Conservation (phyloP, 2,329 filamentous ascomycete species). For the Lecanicillium sp. region DNA sequence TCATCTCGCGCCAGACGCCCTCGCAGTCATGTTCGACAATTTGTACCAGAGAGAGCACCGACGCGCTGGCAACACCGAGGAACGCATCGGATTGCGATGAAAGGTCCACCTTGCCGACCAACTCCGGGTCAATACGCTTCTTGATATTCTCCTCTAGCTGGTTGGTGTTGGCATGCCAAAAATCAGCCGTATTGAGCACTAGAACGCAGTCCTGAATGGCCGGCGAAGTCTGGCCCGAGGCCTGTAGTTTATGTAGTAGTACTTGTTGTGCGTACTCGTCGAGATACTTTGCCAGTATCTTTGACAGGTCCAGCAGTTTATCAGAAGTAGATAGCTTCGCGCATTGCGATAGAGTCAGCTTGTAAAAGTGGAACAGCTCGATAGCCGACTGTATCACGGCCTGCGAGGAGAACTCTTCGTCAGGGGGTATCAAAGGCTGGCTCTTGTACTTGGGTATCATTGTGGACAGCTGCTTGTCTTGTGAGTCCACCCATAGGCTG, state of each 20-base stretch:
- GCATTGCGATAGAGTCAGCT: conserved; percentile 86
- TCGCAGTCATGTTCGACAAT: conserved; percentile 79
- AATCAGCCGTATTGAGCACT: conserved; percentile 93
- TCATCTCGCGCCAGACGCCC: conserved; percentile 92
- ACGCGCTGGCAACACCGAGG: conserved; percentile 86
- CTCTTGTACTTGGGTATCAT: conserved; percentile 85
- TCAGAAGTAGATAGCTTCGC: conserved; percentile 92
- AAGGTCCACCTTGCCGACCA: conserved; percentile 72
- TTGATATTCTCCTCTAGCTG: conserved; percentile 95
- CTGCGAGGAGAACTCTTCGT: conserved; percentile 89
- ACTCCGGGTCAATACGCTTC: conserved; percentile 75
- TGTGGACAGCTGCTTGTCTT: conserved; percentile 77
- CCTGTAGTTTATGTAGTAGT: conserved; percentile 63
- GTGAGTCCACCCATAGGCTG: conserved; percentile 93
- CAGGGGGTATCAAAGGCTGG: conserved; percentile 70
- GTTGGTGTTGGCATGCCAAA: conserved; percentile 89
- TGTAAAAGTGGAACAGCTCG: conserved; percentile 96
- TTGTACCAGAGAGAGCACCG: conserved; percentile 76
- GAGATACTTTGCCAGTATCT: conserved; percentile 83
- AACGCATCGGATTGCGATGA: conserved; percentile 93
- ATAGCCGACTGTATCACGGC: conserved; percentile 90
- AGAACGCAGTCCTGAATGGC: conserved; percentile 71
- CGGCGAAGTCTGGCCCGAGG: conserved; percentile 46
- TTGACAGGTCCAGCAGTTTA: conserved; percentile 76
- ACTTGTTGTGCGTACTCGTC: conserved; percentile 96